Conservation (phyloP, 768 basidiomycete species). For the Termitomyces sp. region DNA sequence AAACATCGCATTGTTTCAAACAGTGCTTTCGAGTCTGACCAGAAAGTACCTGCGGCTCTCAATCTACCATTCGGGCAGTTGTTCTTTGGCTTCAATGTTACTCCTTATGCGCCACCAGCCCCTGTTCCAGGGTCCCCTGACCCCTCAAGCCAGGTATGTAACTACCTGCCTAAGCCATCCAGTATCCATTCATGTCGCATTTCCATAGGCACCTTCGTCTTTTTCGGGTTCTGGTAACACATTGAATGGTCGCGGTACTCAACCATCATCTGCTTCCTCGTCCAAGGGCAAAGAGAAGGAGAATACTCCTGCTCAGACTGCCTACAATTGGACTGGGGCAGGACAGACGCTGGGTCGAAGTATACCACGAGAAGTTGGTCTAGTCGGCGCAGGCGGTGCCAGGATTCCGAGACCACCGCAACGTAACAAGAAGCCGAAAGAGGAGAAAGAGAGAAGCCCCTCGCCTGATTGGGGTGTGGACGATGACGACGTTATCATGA, state of each 20-base stretch:
- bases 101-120: slow-evolving; percentile 58
- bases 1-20: slow-evolving; percentile 83
- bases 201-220: slow-evolving; percentile 34
- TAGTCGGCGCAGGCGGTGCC: slow-evolving; percentile 55
- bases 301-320: slow-evolving; percentile 31
- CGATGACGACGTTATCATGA: slow-evolving; percentile 79
- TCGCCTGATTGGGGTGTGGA: slow-evolving; percentile 85
- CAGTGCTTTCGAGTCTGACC: slow-evolving; percentile 66
- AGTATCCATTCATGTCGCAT: slow-evolving; percentile 5
- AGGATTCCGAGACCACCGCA: slow-evolving; percentile 42
- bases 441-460: slow-evolving; percentile 52
- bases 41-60: slow-evolving; percentile 84
- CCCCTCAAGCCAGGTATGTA: not conserved
- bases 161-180: not conserved
- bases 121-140: slow-evolving; percentile 28
- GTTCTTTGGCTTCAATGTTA: slow-evolving; percentile 92
- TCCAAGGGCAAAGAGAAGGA: slow-evolving; percentile 53
- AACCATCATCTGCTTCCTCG: slow-evolving; percentile 27
- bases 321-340: slow-evolving; percentile 39
- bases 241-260: slow-evolving; percentile 49
- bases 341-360: slow-evolving; percentile 49
- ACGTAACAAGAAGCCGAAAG: slow-evolving; percentile 30
- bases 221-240: slow-evolving; percentile 71
- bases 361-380: slow-evolving; percentile 34
- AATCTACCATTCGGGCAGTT: slow-evolving; percentile 90